Conservation (phyloP, 1,284 basidiomycete genomes). For the Boletus chippewaensis region DNA sequence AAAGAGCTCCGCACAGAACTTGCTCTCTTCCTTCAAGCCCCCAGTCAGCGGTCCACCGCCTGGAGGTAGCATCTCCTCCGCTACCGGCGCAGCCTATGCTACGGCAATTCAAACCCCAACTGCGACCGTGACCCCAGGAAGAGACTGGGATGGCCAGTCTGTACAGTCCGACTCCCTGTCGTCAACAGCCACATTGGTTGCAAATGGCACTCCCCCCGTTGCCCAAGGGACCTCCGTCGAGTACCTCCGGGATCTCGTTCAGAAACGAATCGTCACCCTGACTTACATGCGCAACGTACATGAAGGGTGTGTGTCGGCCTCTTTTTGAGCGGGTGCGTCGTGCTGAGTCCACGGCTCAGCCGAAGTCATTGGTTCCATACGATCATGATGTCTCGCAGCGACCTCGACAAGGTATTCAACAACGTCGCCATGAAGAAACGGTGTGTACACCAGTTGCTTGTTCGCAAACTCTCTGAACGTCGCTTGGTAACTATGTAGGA, state of each 20-base stretch:
- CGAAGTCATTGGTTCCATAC: conserved; percentile 86
- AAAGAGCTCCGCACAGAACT: conserved; percentile 78
- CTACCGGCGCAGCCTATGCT: conserved; percentile 33
- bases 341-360: conserved; percentile 34
- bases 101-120: conserved; percentile 38
- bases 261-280: conserved; percentile 77
- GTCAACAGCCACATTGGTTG: conserved; percentile 26
- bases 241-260: conserved; percentile 67
- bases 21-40: conserved; percentile 69
- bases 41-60: conserved; percentile 24
- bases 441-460: conserved; percentile 35
- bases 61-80: conserved; percentile 28
- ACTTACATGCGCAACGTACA: conserved; percentile 79
- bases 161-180: conserved; percentile 45
- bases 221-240: conserved; percentile 64
- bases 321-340: not conserved
- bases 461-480: not conserved
- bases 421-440: conserved; percentile 72
- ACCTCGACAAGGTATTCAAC: conserved; percentile 68
- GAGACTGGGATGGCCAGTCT: conserved; percentile 69
- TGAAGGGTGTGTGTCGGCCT: conserved; percentile 56
- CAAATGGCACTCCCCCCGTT: conserved; percentile 29
- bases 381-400: conserved; percentile 64
- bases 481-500: conserved; percentile 38
- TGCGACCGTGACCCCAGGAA: conserved; percentile 37